phyloP scores from a whole-genome alignment of 495 filamentous ascomycete genomes.

The Penicillium pulvis region DNA sequence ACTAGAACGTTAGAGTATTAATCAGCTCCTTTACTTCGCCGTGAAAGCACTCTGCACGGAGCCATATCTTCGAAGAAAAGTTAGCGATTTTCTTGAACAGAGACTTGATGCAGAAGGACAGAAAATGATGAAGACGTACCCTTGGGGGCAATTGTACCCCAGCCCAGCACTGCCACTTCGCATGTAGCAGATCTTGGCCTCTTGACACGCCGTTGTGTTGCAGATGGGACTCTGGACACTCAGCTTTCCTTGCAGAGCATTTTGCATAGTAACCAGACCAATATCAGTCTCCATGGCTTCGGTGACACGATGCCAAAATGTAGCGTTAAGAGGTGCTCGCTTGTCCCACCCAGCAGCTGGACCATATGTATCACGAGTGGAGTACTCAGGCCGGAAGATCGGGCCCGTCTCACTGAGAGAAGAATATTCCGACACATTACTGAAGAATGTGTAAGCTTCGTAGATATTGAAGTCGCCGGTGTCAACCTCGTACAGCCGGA shows the following conservation, averaged over 20 bases:
- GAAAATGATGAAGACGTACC: conserved; percentile 34
- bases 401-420: conserved; percentile 41
- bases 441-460: conserved; percentile 55
- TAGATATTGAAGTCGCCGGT: conserved; percentile 54
- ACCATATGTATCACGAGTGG: conserved; percentile 55
- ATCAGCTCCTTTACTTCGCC: background rate
- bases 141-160: conserved; percentile 52
- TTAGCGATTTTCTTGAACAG: background rate
- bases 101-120: background rate
- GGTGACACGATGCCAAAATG: conserved; percentile 60
- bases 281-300: conserved; percentile 59
- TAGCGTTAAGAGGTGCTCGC: conserved; percentile 55
- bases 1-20: background rate
- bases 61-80: conserved; percentile 2
- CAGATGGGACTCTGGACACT: conserved; percentile 55
- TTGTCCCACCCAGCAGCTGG: conserved; percentile 45
- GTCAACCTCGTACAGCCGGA: conserved; percentile 58
- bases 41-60: conserved; percentile 10
- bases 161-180: conserved; percentile 55
- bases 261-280: conserved; percentile 50
- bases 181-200: conserved; percentile 64
- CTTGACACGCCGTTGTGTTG: conserved; percentile 48
- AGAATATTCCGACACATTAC: conserved; percentile 49
- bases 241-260: conserved; percentile 55
- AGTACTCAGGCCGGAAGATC: conserved; percentile 55